A percentile compares a stretch with the other conserved stretches of the same genome.
Evolutionary conservation across 2,329 filamentous ascomycete species (phyloP).

Genomic region (Nemania sp.): DNA sequence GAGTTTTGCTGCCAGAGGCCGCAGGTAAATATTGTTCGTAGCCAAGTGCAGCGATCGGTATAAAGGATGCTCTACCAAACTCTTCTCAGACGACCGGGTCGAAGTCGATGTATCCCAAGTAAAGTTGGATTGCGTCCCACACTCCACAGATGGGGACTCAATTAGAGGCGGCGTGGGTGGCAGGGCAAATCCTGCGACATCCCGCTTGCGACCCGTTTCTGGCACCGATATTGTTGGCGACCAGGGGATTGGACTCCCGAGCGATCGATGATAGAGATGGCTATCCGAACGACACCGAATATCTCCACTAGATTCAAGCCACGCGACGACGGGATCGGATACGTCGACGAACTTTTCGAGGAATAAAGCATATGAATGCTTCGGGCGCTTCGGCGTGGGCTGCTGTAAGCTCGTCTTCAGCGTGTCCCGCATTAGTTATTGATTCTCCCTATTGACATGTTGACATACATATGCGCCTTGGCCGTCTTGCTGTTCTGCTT

Average conservation of each 20-base stretch:
- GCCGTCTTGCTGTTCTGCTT: no score
- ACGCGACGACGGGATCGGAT: neutral
- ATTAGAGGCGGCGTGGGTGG: neutral
- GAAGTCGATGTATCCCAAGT: neutral
- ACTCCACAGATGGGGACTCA: no score
- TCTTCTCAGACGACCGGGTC: no score
- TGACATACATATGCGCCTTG: neutral
- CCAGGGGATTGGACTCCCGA: neutral
- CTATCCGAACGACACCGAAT: neutral
- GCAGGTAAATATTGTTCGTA: slow-evolving; percentile 1
- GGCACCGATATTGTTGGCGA: neutral
- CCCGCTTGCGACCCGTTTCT: neutral
- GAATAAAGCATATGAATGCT: neutral
- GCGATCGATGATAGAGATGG: neutral
- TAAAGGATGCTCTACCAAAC: neutral
- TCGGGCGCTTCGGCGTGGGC: neutral
- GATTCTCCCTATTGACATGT: neutral
- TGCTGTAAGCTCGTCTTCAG: neutral
- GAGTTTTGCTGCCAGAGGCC: neutral
- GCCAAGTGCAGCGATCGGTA: neutral
- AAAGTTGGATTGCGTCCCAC: no score
- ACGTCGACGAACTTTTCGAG: neutral
- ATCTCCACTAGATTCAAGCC: neutral
- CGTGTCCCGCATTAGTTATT: neutral
- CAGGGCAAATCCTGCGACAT: neutral